phyloP scores from a whole-genome alignment of 352 stramenopile species.

The Phytophthora tubulina region DNA sequence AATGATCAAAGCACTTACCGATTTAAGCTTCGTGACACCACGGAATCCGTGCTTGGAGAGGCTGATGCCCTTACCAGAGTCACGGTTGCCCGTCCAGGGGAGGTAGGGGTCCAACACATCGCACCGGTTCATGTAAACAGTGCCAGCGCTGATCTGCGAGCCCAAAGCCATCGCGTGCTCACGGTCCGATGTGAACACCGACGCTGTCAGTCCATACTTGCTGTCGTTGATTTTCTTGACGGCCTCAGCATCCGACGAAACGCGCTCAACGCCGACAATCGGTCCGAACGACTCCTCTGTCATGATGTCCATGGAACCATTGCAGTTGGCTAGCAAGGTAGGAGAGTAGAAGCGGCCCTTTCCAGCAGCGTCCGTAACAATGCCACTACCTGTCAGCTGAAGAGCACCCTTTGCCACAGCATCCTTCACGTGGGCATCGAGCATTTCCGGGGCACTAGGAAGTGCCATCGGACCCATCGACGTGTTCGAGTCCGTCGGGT shows the following conservation, averaged over 20 bases:
- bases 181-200: constrained; percentile 75
- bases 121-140: constrained; percentile 89
- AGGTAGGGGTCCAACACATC: constrained; percentile 84
- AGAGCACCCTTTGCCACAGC: constrained; percentile 76
- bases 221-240: constrained; percentile 85
- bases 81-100: constrained; percentile 81
- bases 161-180: constrained; percentile 66
- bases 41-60: constrained; percentile 88
- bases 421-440: constrained; percentile 75
- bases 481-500: constrained; percentile 68
- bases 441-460: constrained; percentile 49
- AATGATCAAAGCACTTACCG: constrained; percentile 47
- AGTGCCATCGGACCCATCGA: constrained; percentile 82
- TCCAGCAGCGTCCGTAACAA: constrained; percentile 54
- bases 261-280: constrained; percentile 79
- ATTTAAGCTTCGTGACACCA: constrained; percentile 83
- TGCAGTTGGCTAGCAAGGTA: constrained; percentile 75
- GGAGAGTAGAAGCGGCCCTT: constrained; percentile 84
- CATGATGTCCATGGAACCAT: constrained; percentile 83
- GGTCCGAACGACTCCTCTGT: constrained; percentile 86
- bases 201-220: constrained; percentile 81
- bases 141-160: constrained; percentile 73
- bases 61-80: constrained; percentile 84
- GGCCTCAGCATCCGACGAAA: constrained; percentile 77
- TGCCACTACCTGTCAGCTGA: constrained; percentile 57